These are phyloP conservation scores for Dryas octopetala DNA, from an alignment of 306 rosid species.

Conservation along the genomic window DNA sequence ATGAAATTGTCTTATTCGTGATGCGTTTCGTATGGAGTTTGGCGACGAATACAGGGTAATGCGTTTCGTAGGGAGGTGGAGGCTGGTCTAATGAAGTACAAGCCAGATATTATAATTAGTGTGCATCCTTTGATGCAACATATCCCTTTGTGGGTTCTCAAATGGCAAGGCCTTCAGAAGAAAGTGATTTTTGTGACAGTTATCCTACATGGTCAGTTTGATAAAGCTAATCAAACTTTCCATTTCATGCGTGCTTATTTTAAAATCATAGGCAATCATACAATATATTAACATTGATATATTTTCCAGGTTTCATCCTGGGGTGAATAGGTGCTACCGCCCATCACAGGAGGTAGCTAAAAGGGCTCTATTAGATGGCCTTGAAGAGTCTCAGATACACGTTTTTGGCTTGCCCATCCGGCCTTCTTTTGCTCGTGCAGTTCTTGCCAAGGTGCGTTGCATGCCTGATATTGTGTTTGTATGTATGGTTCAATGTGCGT, in stretches of 20 bases:
- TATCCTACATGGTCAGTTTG: slow-evolving; percentile 79
- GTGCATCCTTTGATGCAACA: slow-evolving; percentile 99
- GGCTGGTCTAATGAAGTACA: slow-evolving; percentile 91
- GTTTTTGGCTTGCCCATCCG: slow-evolving; percentile 89
- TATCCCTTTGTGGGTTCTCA: slow-evolving; percentile 97
- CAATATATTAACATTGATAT: slow-evolving; percentile 22
- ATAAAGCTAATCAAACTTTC: not conserved
- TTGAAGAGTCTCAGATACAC: slow-evolving; percentile 65
- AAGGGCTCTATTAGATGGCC: slow-evolving; percentile 75
- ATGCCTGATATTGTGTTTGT: slow-evolving; percentile 3
- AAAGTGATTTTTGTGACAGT: slow-evolving; percentile 89
- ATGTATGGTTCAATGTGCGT: not conserved
- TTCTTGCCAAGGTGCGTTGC: slow-evolving; percentile 59
- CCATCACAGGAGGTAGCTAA: slow-evolving; percentile 84
- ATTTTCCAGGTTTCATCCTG: slow-evolving; percentile 82
- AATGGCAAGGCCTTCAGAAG: slow-evolving; percentile 95
- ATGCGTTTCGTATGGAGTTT: slow-evolving; percentile 74
- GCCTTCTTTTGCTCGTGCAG: slow-evolving; percentile 91
- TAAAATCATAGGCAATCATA: not conserved
- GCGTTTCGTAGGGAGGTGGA: slow-evolving; percentile 83
- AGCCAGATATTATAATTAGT: slow-evolving; percentile 91
- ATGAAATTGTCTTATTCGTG: no score
- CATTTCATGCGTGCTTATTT: not conserved
- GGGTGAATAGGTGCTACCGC: slow-evolving; percentile 93
- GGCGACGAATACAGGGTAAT: slow-evolving; percentile 84